phyloP scores from a whole-genome alignment of 2,329 filamentous ascomycete species.

The Byssothecium circinans region DNA sequence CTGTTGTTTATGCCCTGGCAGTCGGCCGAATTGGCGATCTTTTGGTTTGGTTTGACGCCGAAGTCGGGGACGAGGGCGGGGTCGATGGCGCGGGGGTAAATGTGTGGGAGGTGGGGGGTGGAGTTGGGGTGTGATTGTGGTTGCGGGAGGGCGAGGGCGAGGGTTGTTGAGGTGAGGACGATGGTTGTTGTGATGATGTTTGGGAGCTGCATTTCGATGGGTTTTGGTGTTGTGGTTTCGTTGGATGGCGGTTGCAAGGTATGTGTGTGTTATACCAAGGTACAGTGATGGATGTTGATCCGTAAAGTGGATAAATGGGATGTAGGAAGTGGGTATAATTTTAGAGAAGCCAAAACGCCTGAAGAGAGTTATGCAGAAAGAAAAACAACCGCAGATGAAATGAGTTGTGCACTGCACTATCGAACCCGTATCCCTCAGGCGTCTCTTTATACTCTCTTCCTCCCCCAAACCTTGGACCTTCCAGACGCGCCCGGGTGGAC shows the following conservation, averaged over 20 bases:
- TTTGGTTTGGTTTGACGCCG: conserved; percentile 12
- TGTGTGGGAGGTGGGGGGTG: background rate
- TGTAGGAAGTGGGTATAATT: too few relatives aligned
- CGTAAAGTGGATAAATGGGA: background rate
- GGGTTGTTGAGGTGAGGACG: background rate
- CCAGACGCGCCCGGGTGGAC: background rate
- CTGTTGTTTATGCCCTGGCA: conserved; percentile 13
- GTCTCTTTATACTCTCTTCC: background rate
- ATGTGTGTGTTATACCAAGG: too few relatives aligned
- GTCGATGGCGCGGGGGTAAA: conserved; percentile 3
- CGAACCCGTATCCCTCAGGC: background rate
- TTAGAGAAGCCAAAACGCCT: too few relatives aligned
- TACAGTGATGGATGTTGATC: too few relatives aligned
- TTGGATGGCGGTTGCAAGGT: too few relatives aligned
- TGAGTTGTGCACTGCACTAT: background rate
- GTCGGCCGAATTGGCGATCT: conserved; percentile 12
- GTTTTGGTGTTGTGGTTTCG: too few relatives aligned
- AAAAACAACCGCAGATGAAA: too few relatives aligned
- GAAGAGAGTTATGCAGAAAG: too few relatives aligned
- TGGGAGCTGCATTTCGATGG: background rate
- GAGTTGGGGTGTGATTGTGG: background rate
- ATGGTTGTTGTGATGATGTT: background rate
- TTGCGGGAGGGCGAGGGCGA: background rate
- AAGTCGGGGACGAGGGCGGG: conserved; percentile 16
- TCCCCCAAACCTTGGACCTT: too few relatives aligned